phyloP scores from a whole-genome alignment of 352 stramenopile species.

The Blastocystis sp. region DNA sequence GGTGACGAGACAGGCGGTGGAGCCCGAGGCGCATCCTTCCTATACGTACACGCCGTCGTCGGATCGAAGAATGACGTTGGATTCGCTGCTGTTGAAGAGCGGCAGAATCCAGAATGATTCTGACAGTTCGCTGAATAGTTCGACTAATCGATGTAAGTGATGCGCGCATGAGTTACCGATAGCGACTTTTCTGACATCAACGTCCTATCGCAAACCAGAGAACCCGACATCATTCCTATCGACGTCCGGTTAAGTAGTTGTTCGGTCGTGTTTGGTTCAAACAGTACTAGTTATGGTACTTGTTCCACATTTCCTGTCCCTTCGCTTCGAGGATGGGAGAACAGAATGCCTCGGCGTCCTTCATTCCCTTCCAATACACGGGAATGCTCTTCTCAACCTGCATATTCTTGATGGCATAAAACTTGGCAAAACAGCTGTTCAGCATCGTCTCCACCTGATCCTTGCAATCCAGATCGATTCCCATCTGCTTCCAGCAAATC shows the following conservation, averaged over 20 bases:
- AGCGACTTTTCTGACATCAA: constrained; percentile 60
- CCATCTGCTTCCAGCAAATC: constrained; percentile 69
- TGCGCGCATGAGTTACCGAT: neutral
- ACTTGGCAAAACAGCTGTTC: constrained; percentile 70
- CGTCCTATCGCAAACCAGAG: constrained; percentile 53
- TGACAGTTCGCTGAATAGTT: neutral
- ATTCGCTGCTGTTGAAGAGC: constrained; percentile 23
- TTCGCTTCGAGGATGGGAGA: constrained; percentile 48
- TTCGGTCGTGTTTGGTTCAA: constrained; percentile 1
- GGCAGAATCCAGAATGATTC: neutral
- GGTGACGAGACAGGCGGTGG: neutral
- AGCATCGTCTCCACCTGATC: constrained; percentile 52
- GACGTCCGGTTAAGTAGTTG: constrained; percentile 9
- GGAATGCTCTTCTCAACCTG: constrained; percentile 49
- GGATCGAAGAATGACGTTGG: constrained; percentile 19
- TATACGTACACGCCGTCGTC: constrained; percentile 65
- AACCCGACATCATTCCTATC: constrained; percentile 40
- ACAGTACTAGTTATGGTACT: constrained; percentile 60
- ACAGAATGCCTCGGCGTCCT: constrained; percentile 45
- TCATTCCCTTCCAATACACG: constrained; percentile 63
- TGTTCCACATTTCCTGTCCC: constrained; percentile 48
- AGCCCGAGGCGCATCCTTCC: neutral
- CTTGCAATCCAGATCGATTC: constrained; percentile 25
- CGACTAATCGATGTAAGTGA: neutral
- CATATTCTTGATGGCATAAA: constrained; percentile 74